Base-by-base conservation (phyloP, 805 yeast species). In the Ogataea kodamae region DNA sequence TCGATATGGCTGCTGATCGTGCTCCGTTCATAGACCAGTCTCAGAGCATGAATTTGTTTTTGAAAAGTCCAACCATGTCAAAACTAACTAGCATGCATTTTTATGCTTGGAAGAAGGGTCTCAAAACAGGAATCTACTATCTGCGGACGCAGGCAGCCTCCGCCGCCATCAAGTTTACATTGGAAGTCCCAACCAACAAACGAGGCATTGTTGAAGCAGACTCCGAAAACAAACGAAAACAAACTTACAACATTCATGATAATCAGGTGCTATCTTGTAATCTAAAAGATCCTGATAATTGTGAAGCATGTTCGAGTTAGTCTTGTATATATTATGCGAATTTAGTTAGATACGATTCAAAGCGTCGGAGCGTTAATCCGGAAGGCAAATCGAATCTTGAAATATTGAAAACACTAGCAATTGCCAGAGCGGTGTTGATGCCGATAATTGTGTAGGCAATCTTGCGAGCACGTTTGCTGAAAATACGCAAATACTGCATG, bases 101-200 rank as follows among this genome's bases (percentile, higher is more conserved):
- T 71, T 90, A 92, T 58, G 97, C 96, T 29, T 92, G 98, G 98
- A 84, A 85, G 70, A 87, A 84, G 69, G 98, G 98, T 42, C 74
- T 92, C 59, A 92, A 92, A 74, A 92, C 98, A 5, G 98, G 98
- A 55, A 90, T 92, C 94, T 92, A 92, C 71, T 92, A 92, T 65
- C 70, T 92, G 61, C 81, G 97, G 65, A 90, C 97, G 8, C 95
- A 86, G 71, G 96, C 97, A 41, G 98, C 98, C 13, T 76, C 96
- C 25, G 84, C 95, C 32, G 97, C 98, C 29, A 92, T 92, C 56
- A 95, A 90, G 67, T 90, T 88, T 62, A 83, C 92, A 11, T 72
- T 81, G 34, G 85, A 77, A 47, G 72, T 67, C 22, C 28, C 31
- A 13, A 38, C 35, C 13, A 25, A 22, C 14, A 42, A 46, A 30